Base-by-base conservation (phyloP, 192 early-diverging fungal genomes). In the Dissophora globulifera region DNA sequence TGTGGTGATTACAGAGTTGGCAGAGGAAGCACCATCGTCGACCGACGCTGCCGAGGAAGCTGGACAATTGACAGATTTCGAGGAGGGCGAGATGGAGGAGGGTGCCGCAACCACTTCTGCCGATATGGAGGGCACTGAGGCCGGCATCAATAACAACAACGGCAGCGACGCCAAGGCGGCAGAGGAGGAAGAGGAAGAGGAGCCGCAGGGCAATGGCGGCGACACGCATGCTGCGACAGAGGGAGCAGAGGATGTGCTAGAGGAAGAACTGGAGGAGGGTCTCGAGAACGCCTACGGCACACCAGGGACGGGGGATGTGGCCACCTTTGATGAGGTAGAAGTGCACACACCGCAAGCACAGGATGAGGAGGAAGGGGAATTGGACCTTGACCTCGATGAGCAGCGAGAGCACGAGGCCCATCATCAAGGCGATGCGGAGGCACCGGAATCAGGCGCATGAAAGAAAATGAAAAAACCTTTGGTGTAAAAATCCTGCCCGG, bases 301-400 rank as follows among this genome's bases (percentile, higher is more conserved):
- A 50, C 41, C 78, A 68, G 61, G 72, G 58, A 54, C 84, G 68
- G 63, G 69, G 58, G 50, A 84, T 61, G 46, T 65, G 51, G 23
- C 60, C 50, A 53, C 50, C 43, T 55, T 62, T 55, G 56, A 79
- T 35, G 31, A 65, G 17, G 67, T 50, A 3, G 72, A 69, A 13
- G 59, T 76, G 13, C 72, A 76, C 23, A 60, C 71, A 23, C 63
- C 65, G n/a, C 62, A 50, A 29, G 60, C 20, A 2, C 48, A 50
- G 19, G 64, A 57, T 27, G 55, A 29, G 12, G 62, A 66, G 33
- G 76, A 76, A 12, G 58, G 43, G 12, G 72, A 76, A 32, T 32
- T 62, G 25, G 72, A 76, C 3, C 52, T 60, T 58, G 72, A 67
- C 4, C 25, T 61, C 9, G 72, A 75, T 49, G 71, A 59, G 25